These are phyloP conservation scores for Nemania bipapillata DNA, from an alignment of 2,329 filamentous ascomycete genomes.

Conservation along the genomic window DNA sequence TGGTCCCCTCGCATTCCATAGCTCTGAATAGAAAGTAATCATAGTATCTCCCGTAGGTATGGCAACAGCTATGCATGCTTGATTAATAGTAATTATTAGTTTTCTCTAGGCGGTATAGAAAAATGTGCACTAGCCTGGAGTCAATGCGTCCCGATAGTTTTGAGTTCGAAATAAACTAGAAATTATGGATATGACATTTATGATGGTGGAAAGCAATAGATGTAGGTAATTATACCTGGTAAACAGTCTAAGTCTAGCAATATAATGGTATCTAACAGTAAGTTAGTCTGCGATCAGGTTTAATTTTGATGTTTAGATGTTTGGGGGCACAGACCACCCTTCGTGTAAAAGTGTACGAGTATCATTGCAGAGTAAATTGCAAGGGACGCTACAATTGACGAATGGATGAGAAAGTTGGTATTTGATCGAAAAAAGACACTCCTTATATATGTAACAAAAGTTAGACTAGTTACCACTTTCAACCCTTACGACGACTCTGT, in stretches of 20 bases:
- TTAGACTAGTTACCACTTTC: conserved; percentile 63
- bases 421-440: too few relatives aligned
- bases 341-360: too few relatives aligned
- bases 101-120: not conserved
- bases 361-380: too few relatives aligned
- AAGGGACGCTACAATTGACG: not conserved
- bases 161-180: too few relatives aligned
- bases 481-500: conserved; percentile 37
- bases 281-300: too few relatives aligned
- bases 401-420: not conserved
- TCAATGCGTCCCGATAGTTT: too few relatives aligned
- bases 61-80: not conserved
- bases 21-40: conserved; percentile 24
- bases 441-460: conserved; percentile 54
- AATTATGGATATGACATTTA: too few relatives aligned
- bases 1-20: conserved; percentile 12
- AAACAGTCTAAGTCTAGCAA: not conserved
- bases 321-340: too few relatives aligned
- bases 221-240: not conserved
- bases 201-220: too few relatives aligned
- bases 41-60: conserved; percentile 17
- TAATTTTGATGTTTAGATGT: too few relatives aligned
- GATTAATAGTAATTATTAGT: not conserved
- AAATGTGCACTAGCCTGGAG: not conserved
- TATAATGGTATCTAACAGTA: too few relatives aligned